Conservation (phyloP, 1,284 basidiomycete species). For the Boletus albobrunnescens region DNA sequence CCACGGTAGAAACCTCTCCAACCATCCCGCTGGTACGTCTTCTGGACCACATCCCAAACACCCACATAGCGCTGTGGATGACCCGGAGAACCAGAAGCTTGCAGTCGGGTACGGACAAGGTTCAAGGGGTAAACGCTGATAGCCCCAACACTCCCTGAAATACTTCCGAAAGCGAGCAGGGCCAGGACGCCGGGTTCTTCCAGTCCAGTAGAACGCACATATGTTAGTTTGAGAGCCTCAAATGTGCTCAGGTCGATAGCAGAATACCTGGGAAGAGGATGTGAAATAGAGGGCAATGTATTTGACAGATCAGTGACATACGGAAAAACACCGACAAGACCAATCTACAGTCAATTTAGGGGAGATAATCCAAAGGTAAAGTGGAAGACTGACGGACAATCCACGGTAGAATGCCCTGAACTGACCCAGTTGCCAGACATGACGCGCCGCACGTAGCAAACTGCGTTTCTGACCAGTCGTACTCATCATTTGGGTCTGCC, state of each 20-base stretch:
- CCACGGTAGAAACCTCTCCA: constrained; percentile 96
- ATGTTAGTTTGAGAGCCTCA: constrained; percentile 84
- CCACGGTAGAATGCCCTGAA: constrained; percentile 88
- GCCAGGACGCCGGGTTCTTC: constrained; percentile 84
- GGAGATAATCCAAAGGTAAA: constrained; percentile 7
- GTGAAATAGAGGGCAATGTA: background rate
- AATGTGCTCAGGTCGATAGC: constrained; percentile 96
- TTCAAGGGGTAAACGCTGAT: constrained; percentile 91
- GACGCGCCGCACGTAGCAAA: constrained; percentile 56
- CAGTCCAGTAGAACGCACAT: constrained; percentile 73
- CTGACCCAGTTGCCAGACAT: constrained; percentile 80
- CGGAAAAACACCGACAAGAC: constrained; percentile 87
- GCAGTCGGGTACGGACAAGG: constrained; percentile 89
- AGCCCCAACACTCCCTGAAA: constrained; percentile 89
- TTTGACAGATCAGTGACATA: constrained; percentile 40
- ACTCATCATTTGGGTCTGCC: constrained; percentile 91
- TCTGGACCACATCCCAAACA: constrained; percentile 78
- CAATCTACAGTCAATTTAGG: constrained; percentile 55
- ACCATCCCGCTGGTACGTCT: constrained; percentile 84
- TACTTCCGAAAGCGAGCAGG: constrained; percentile 80
- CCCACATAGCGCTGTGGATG: constrained; percentile 89
- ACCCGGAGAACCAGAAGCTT: constrained; percentile 91
- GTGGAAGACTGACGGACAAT: constrained; percentile 60
- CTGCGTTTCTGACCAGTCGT: constrained; percentile 62
- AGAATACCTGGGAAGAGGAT: constrained; percentile 53